Evolutionary conservation across 495 filamentous ascomycete genomes (phyloP).

Genomic region (Jackrogersella multiformis): DNA sequence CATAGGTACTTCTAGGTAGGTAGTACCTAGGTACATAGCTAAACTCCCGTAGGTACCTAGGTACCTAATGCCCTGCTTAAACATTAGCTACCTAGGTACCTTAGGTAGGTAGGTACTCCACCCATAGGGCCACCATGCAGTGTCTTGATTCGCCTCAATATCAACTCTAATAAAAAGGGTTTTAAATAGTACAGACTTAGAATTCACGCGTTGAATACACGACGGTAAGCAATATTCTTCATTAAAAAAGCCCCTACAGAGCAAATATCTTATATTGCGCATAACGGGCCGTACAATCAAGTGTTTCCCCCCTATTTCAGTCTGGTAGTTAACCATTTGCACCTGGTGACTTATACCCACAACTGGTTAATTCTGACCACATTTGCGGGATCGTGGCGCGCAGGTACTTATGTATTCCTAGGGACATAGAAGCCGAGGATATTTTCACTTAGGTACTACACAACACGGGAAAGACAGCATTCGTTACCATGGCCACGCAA

Average conservation of each 20-base stretch:
- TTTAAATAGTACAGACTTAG: slow-evolving; percentile 11
- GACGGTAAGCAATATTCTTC: background rate
- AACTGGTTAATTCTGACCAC: background rate
- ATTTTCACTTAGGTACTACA: background rate
- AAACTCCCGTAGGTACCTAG: background rate
- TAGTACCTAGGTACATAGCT: background rate
- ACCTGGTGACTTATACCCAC: slow-evolving; percentile 1
- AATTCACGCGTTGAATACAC: slow-evolving; percentile 1
- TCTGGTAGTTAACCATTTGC: background rate
- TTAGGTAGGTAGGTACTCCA: slow-evolving; percentile 7
- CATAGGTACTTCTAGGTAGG: too few species aligned
- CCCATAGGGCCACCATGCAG: slow-evolving; percentile 18
- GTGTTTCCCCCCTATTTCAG: background rate
- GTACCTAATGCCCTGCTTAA: background rate
- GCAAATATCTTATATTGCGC: background rate
- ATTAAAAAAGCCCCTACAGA: too few species aligned
- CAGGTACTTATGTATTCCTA: background rate
- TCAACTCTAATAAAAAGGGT: slow-evolving; percentile 15
- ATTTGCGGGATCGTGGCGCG: background rate
- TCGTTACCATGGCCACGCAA: slow-evolving; percentile 37
- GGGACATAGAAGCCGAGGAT: background rate
- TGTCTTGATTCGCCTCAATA: slow-evolving; percentile 21
- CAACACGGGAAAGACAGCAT: background rate
- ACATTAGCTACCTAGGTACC: background rate
- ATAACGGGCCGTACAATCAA: background rate